These are phyloP conservation scores for Didymella segeticola DNA, from an alignment of 2,329 filamentous ascomycete species.

Conservation along the genomic window DNA sequence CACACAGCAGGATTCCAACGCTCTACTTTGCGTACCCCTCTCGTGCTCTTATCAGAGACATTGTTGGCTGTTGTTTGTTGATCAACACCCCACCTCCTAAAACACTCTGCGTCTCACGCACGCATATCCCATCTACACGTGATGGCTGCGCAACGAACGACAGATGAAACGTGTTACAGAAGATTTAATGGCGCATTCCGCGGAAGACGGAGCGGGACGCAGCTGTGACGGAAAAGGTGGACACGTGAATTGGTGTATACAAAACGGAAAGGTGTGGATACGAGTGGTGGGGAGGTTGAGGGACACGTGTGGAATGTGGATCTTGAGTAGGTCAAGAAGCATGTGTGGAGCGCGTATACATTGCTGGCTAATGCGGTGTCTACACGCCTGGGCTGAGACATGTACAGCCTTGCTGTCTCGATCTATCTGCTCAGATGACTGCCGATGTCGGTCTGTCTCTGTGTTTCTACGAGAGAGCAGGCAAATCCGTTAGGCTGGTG, in stretches of 20 bases:
- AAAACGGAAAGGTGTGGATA: not conserved
- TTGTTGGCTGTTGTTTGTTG: not conserved
- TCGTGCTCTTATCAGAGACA: not conserved
- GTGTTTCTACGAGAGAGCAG: conserved; percentile 3
- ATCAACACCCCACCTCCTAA: not conserved
- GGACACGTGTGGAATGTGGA: conserved; percentile 4
- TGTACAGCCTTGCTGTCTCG: not conserved
- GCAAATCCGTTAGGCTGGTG: conserved; percentile 48
- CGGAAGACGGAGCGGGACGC: not conserved
- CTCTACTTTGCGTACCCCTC: not conserved
- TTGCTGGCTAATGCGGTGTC: not conserved
- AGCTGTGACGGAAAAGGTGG: not conserved
- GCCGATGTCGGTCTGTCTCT: not conserved
- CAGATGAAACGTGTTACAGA: conserved; percentile 1
- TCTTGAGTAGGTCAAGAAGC: not conserved
- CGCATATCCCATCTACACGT: not conserved
- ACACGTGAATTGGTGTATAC: not conserved
- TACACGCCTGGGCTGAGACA: not conserved
- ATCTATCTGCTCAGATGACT: not conserved
- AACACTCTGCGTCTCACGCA: not conserved
- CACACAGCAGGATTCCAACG: not conserved
- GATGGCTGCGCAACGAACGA: not conserved
- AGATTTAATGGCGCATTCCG: not conserved
- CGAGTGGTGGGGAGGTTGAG: not conserved
- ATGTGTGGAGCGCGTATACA: not conserved